Conservation (phyloP, 2,329 filamentous ascomycete genomes). For the Sclerotinia subarctica region DNA sequence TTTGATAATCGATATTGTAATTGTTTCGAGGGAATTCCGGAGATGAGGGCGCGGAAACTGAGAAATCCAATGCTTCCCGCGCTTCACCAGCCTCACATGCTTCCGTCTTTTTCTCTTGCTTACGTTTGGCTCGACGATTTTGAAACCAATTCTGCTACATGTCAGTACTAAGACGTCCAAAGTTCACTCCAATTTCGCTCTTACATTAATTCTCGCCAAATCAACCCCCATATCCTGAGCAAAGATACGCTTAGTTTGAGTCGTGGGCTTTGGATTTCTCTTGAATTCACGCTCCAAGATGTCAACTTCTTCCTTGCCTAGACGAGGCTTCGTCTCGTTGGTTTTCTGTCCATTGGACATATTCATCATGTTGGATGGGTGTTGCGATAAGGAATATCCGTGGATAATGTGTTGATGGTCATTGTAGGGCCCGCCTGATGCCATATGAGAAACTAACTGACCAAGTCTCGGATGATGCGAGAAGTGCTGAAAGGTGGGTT, state of each 20-base stretch:
- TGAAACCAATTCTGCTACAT: conserved; percentile 63
- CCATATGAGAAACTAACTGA: conserved; percentile 21
- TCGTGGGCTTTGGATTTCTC: conserved; percentile 63
- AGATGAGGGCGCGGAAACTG: conserved; percentile 33
- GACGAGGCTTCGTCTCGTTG: conserved; percentile 39
- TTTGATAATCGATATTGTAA: conserved; percentile 26
- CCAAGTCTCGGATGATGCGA: conserved; percentile 29
- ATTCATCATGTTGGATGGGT: conserved; percentile 38
- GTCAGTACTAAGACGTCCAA: conserved; percentile 3
- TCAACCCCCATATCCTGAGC: conserved; percentile 62
- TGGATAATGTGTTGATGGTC: conserved; percentile 27
- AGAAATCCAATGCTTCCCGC: conserved; percentile 30
- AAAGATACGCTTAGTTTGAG: conserved; percentile 57
- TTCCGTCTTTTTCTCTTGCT: conserved; percentile 56
- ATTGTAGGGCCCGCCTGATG: conserved; percentile 23
- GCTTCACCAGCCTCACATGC: conserved; percentile 47
- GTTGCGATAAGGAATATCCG: conserved; percentile 27
- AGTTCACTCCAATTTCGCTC: conserved; percentile 25
- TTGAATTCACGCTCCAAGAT: conserved; percentile 59
- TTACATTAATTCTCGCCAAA: conserved; percentile 60
- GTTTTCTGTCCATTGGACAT: conserved; percentile 30
- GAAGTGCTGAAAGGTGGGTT: conserved; percentile 23
- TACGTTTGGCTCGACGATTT: conserved; percentile 54
- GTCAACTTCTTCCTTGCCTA: conserved; percentile 59
- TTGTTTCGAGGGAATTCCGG: conserved; percentile 31